Base-by-base conservation (phyloP, 1,139 yeast species). In the Dujonia santamariae region DNA sequence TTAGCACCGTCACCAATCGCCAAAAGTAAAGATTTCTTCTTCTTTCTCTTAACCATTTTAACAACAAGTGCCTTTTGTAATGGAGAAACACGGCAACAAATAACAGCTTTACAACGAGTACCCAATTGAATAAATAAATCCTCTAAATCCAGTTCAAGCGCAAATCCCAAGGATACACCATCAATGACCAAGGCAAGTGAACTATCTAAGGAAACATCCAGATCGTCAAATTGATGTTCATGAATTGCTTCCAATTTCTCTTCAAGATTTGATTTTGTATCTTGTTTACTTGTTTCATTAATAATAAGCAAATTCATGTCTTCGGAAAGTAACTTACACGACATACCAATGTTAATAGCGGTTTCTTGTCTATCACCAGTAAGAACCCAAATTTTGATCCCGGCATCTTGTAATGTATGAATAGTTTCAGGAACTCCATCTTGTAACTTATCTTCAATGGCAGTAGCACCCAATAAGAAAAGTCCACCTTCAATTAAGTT, bases 351-450 rank as follows among this genome's bases (percentile, higher is more conserved):
- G 54, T 94, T 94, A 43, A 94, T 85, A 1, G 98, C 99, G n/a
- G 99, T 94, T 59, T 94, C 99, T 56, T 92, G 98, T 53, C 96
- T 76, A 56, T 94, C 99, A 47, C 99, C 99, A 7, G 99, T 94
- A 38, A 94, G 69, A 21, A 94, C 97, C 99, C 98, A 94, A 16
- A 94, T 76, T 55, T 88, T 92, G 47, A 94, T 88, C 12, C 97
- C 97, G 0, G 99, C 99, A 38, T 85, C 86, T 56, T 92, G 98
- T 39, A 94, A 69, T 3, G 95, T 85, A 44, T 86, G 92, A 40
- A 94, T 94, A 1, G 98, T 88, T 47, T 94, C 98, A 2, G 98
- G 97, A 11, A 94, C 99, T 25, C 97, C 98, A 40, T 92, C 98
- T 62, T 94, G 99, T 36, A 94, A 69, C 53, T 92, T 90, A 56